Conservation (phyloP, 371 early-diverging fungal genomes). For the Quaeritorhiza haematococci region DNA sequence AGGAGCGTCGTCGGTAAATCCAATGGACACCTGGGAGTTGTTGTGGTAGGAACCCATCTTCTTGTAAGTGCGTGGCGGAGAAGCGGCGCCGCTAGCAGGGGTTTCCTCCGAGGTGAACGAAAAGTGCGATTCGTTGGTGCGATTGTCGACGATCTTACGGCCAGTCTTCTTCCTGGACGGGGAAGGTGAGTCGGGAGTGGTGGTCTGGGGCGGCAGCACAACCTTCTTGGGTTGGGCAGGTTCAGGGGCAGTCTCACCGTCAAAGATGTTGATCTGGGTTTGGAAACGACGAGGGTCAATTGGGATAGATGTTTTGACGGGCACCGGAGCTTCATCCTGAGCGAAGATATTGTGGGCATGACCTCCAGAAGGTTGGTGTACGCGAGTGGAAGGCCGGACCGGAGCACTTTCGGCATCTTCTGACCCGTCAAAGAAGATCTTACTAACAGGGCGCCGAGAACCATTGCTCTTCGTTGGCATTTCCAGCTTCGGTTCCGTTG, state of each 20-base stretch:
- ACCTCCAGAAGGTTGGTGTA: constrained; percentile 39
- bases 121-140: not conserved
- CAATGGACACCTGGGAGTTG: not conserved
- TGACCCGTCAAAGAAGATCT: not conserved
- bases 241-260: not conserved
- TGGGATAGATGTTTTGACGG: constrained; percentile 10
- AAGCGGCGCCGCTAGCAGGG: too few species aligned
- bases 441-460: too few species aligned
- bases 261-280: constrained; percentile 7
- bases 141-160: not conserved
- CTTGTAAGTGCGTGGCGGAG: too few species aligned
- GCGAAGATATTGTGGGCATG: constrained; percentile 26
- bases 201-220: not conserved
- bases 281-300: constrained; percentile 21
- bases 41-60: too few species aligned
- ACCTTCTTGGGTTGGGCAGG: not conserved
- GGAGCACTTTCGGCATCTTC: not conserved
- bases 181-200: not conserved
- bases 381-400: constrained; percentile 33
- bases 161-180: too few species aligned
- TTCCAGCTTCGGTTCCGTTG: too few species aligned
- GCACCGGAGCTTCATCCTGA: constrained; percentile 6
- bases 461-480: too few species aligned
- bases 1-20: not conserved
- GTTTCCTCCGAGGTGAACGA: not conserved